Conservation (phyloP, 2,329 filamentous ascomycete species). For the Trichoderma arundinaceum region DNA sequence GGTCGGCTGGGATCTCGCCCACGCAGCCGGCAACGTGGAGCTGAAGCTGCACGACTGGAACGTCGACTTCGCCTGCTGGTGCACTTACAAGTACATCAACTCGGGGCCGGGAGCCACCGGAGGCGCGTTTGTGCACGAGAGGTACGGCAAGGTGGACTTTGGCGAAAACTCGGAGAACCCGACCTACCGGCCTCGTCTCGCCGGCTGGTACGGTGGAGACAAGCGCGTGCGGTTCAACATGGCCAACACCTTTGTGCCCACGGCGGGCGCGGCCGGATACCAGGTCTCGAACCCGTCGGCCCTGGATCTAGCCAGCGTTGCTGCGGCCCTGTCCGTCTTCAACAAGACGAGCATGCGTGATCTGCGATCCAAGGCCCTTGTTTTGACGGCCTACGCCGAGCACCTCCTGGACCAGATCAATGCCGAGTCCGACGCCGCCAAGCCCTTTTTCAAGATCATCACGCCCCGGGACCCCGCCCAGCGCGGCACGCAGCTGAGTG, state of each 20-base stretch:
- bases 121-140: conserved; percentile 79
- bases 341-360: conserved; percentile 70
- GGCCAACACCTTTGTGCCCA: conserved; percentile 79
- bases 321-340: conserved; percentile 76
- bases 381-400: conserved; percentile 79
- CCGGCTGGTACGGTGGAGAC: conserved; percentile 88
- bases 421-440: conserved; percentile 39
- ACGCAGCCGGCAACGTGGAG: conserved; percentile 83
- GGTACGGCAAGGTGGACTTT: conserved; percentile 64
- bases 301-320: conserved; percentile 76
- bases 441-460: conserved; percentile 63
- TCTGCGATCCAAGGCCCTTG: conserved; percentile 72
- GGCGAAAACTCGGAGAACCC: conserved; percentile 45
- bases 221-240: conserved; percentile 80
- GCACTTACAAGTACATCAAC: conserved; percentile 94
- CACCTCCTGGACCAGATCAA: conserved; percentile 61
- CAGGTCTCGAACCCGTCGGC: conserved; percentile 85
- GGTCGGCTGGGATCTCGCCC: conserved; percentile 88
- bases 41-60: conserved; percentile 84
- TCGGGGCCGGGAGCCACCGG: conserved; percentile 82
- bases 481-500: conserved; percentile 79
- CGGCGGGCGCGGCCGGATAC: conserved; percentile 78
- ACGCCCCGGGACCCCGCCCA: conserved; percentile 72
- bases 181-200: conserved; percentile 67
- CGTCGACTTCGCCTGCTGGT: conserved; percentile 92